phyloP scores from a whole-genome alignment of 768 basidiomycete species.

The Mycena capillaripes region DNA sequence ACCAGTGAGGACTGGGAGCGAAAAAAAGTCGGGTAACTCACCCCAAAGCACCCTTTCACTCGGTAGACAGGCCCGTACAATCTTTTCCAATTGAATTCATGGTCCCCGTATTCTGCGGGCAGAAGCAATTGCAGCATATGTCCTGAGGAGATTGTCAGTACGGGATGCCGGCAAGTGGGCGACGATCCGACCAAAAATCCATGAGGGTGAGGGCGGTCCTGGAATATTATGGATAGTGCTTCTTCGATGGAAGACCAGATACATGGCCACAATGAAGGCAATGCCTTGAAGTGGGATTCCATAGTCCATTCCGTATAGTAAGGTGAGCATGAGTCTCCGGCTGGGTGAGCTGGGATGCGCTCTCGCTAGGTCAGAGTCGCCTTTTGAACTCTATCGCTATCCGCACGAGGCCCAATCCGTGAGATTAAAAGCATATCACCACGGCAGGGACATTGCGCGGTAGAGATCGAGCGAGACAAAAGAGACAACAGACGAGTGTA shows the following conservation, averaged over 20 bases:
- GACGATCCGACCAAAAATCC: background rate
- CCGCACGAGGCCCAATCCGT: background rate
- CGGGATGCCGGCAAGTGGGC: background rate
- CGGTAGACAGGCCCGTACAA: background rate
- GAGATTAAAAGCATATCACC: slow-evolving; percentile 1
- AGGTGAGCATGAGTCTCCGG: slow-evolving; percentile 1
- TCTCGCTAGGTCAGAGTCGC: background rate
- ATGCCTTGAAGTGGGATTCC: background rate
- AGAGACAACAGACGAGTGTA: background rate
- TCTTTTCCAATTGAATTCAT: slow-evolving; percentile 2
- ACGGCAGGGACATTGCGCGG: background rate
- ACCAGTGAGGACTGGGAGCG: background rate
- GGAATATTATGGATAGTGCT: no score
- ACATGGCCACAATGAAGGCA: background rate
- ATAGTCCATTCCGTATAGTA: background rate
- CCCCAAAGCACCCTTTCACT: background rate
- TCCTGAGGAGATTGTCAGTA: background rate
- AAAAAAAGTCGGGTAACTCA: background rate
- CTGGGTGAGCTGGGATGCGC: background rate
- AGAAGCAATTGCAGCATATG: slow-evolving; percentile 6
- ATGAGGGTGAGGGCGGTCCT: background rate
- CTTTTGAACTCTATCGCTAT: background rate
- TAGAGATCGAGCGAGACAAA: background rate
- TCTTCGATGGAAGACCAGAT: slow-evolving; percentile 2
- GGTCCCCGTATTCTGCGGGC: background rate